Percentiles rank a stretch among this genome's conserved stretches.
Evolutionary conservation across 176 grass and related monocot species (phyloP).

Genomic region (Echinochloa phyllopogon): DNA sequence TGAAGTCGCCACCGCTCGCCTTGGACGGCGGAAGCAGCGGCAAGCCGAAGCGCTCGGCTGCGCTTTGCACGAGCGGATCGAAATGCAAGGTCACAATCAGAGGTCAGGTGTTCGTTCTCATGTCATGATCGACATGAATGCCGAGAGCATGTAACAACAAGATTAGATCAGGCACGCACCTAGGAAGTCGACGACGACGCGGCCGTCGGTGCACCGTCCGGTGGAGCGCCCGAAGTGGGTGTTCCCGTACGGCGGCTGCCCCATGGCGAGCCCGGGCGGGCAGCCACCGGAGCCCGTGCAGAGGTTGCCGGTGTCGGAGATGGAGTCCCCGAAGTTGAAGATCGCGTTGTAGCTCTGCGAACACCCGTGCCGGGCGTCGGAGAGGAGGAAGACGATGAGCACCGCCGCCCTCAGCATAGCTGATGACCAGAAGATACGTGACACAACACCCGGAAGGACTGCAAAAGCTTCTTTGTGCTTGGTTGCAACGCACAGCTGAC

Average conservation of each 20-base stretch:
- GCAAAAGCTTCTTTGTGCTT: not conserved
- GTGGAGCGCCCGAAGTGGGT: conserved; percentile 73
- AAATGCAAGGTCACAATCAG: too few relatives aligned
- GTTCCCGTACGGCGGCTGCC: conserved; percentile 65
- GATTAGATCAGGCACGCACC: conserved; percentile 37
- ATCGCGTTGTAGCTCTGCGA: conserved; percentile 68
- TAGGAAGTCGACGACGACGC: conserved; percentile 72
- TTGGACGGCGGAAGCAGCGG: conserved; percentile 77
- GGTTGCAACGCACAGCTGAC: not conserved
- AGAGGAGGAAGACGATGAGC: conserved; percentile 23
- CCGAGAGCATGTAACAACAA: too few relatives aligned
- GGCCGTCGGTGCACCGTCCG: conserved; percentile 72
- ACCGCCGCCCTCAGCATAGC: not conserved
- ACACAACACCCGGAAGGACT: not conserved
- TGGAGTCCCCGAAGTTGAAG: conserved; percentile 81
- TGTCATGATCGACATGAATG: too few relatives aligned
- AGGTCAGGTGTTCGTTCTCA: too few relatives aligned
- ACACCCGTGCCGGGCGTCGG: not conserved
- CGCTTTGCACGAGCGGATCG: not conserved
- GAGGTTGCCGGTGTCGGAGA: conserved; percentile 81
- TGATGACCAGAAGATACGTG: not conserved
- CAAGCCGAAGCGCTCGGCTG: conserved; percentile 71
- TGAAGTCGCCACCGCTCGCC: conserved; percentile 52
- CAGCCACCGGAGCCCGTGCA: conserved; percentile 40
- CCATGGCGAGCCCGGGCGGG: conserved; percentile 54